These are phyloP conservation scores for Colletotrichum graminicola DNA, from an alignment of 2,329 filamentous ascomycete species.

Conservation along the genomic window DNA sequence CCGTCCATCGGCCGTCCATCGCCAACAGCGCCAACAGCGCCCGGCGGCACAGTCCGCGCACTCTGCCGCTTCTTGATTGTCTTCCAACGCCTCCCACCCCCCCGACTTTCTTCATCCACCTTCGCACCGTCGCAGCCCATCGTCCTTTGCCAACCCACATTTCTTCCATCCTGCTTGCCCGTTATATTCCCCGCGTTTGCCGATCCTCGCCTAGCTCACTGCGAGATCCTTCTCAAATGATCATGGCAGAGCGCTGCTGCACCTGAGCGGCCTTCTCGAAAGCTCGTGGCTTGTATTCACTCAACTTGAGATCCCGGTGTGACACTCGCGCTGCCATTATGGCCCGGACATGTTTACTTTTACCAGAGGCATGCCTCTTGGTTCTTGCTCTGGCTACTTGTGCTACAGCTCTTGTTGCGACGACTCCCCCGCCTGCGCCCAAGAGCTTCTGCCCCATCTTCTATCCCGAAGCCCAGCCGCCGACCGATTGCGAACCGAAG, in stretches of 20 bases:
- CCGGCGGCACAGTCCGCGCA: slow-evolving; percentile 16
- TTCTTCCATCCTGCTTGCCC: neutral
- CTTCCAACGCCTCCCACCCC: neutral
- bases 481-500: slow-evolving; percentile 36
- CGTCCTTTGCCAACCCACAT: neutral
- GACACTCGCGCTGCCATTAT: slow-evolving; percentile 7
- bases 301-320: neutral
- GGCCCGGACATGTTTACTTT: slow-evolving; percentile 13
- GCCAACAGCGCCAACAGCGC: slow-evolving; percentile 28
- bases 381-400: slow-evolving; percentile 20
- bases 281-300: slow-evolving; percentile 35
- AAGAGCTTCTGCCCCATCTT: slow-evolving; percentile 41
- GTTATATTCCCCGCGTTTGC: neutral
- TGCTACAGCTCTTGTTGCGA: slow-evolving; percentile 17
- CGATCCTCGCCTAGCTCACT: slow-evolving; percentile 16
- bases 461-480: slow-evolving; percentile 33
- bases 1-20: slow-evolving; percentile 24
- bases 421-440: slow-evolving; percentile 22
- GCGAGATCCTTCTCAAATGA: slow-evolving; percentile 35
- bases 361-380: slow-evolving; percentile 20
- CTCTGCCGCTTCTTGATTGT: slow-evolving; percentile 1
- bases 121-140: slow-evolving; percentile 1
- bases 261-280: slow-evolving; percentile 33
- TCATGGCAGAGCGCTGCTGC: slow-evolving; percentile 39
- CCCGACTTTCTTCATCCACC: slow-evolving; percentile 5